Base-by-base conservation (phyloP, 2,329 filamentous ascomycete genomes). In the Coniella lustricola region DNA sequence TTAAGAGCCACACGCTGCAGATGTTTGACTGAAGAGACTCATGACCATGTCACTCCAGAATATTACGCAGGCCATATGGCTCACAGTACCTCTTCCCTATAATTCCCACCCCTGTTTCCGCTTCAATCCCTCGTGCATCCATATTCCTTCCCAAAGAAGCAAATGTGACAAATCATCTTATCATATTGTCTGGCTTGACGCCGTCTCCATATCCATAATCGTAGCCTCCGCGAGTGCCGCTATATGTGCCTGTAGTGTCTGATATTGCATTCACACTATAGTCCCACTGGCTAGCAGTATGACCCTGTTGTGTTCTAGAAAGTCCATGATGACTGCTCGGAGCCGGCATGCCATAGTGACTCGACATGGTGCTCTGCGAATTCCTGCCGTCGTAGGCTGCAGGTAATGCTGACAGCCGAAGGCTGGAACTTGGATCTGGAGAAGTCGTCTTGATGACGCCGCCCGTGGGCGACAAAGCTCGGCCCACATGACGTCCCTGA, bases 251-350 rank as follows among this genome's bases (percentile, higher is more conserved):
- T 7, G 44, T 43, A 32, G 51, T 53, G 36, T 53, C 51, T 16
- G 51, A 46, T 46, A 51, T 51, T 43, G 51, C 39, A 47, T 49
- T 51, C 49, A 51, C 49, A 51, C 52, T 54, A 49, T 54, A 54
- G 39, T 54, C 52, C 52, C 52, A 54, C 34, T 49, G 42, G 12
- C 49, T 46, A 14, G 37, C 37, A 31, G 51, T 46, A 25, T 46
- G 42, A 31, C 44, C 40, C 36, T 50, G 49, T 32, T 51, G 49
- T 22, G 45, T 31, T 34, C 21, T 46, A 2, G 50, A 41, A 12
- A 52, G 17, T 10, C 39, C 51, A 12, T 53, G 49, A 21, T 53
- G 51, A 41, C 42, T 53, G 32, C 38, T 33, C 25, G 52, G 52
- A 7, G 45, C 34, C 4, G 45, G 35, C 8, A 51, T 29, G 41